Evolutionary conservation across 2,329 filamentous ascomycete species (phyloP).

Genomic region (Tolypocladium paradoxum): DNA sequence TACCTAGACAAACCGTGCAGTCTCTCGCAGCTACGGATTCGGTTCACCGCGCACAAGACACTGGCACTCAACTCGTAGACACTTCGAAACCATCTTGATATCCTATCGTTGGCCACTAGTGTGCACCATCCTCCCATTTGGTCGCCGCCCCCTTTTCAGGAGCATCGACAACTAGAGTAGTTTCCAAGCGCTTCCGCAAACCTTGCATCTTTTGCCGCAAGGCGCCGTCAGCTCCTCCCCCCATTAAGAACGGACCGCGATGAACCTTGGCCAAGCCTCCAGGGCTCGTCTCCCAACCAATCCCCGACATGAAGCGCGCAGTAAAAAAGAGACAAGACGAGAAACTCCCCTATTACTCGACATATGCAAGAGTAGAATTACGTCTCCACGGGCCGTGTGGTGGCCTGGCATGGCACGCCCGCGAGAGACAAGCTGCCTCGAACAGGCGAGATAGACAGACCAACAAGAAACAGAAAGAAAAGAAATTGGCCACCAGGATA

Average conservation of each 20-base stretch:
- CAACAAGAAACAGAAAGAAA: constrained; percentile 10
- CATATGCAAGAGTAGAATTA: constrained; percentile 20
- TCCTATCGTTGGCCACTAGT: neutral
- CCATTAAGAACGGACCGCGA: constrained; percentile 8
- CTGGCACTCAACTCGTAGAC: neutral
- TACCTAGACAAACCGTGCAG: neutral
- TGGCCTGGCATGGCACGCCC: constrained; percentile 9
- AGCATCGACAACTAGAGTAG: neutral
- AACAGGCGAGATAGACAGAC: neutral
- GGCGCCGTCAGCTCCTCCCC: neutral
- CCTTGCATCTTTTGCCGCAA: neutral
- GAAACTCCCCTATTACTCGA: constrained; percentile 11
- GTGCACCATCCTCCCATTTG: neutral
- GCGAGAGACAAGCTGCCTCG: neutral
- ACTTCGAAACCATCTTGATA: neutral
- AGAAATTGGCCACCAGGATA: constrained; percentile 11
- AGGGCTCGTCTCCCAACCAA: constrained; percentile 16
- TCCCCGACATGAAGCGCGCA: neutral
- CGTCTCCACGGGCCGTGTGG: constrained; percentile 11
- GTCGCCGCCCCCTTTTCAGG: neutral
- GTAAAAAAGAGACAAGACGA: constrained; percentile 12
- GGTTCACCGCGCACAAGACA: neutral
- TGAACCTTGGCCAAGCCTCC: constrained; percentile 19
- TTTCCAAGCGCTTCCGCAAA: neutral
- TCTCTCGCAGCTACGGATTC: neutral